Conservation (phyloP, 2,329 filamentous ascomycete genomes). For the Fusarium heterosporum region DNA sequence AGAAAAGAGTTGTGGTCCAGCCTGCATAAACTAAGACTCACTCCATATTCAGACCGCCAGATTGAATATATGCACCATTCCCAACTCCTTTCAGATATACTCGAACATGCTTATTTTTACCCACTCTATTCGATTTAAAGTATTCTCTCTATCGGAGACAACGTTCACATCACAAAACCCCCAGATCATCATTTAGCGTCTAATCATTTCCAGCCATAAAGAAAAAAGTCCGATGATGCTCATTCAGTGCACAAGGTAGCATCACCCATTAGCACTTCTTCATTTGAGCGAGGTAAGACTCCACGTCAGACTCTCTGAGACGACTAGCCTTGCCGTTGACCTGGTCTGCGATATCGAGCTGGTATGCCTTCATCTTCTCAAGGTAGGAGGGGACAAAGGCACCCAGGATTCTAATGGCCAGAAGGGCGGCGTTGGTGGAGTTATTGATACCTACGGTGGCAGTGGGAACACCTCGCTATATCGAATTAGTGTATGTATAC, state of each 20-base stretch:
- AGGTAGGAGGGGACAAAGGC: slow-evolving; percentile 70
- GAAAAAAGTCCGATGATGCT: neutral
- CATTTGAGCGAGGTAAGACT: slow-evolving; percentile 24
- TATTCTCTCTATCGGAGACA: neutral
- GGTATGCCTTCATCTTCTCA: slow-evolving; percentile 65
- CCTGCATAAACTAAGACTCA: too few relatives aligned
- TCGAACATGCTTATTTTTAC: neutral
- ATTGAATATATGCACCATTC: too few relatives aligned
- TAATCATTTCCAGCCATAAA: neutral
- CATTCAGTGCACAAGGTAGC: neutral
- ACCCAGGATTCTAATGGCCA: slow-evolving; percentile 77
- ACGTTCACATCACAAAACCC: neutral
- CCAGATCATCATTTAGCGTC: neutral
- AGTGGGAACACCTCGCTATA: slow-evolving; percentile 70
- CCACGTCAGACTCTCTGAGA: slow-evolving; percentile 57
- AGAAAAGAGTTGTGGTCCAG: too few relatives aligned
- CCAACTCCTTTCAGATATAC: neutral
- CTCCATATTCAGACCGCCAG: too few relatives aligned
- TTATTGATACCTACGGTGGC: slow-evolving; percentile 85
- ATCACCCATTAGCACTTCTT: slow-evolving; percentile 6
- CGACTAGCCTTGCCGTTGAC: slow-evolving; percentile 72
- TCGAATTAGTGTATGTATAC: neutral
- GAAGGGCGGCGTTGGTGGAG: slow-evolving; percentile 78
- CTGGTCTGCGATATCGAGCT: slow-evolving; percentile 52
- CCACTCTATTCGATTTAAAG: neutral